Conservation (phyloP, 2,329 filamentous ascomycete genomes). For the Simplicillium aogashimaense region DNA sequence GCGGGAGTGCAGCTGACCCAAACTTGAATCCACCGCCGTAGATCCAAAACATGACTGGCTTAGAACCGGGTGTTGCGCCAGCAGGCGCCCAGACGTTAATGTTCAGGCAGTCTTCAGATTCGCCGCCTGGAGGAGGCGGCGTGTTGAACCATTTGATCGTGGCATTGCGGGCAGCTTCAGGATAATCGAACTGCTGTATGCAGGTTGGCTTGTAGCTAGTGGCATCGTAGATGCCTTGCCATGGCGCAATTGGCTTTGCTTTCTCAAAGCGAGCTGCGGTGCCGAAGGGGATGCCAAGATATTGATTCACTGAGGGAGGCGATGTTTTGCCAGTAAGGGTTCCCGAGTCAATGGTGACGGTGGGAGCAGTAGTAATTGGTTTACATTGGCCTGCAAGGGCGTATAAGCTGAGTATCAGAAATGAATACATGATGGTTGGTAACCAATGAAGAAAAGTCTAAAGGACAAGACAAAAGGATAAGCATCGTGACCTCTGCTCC, state of each 20-base stretch:
- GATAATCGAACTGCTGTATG: constrained; percentile 14
- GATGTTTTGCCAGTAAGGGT: constrained; percentile 10
- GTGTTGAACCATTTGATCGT: constrained; percentile 13
- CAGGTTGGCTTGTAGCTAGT: constrained; percentile 14
- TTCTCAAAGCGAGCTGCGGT: constrained; percentile 14
- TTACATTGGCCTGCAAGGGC: too few relatives aligned
- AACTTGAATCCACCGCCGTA: constrained; percentile 28
- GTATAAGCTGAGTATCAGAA: too few relatives aligned
- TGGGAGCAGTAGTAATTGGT: constrained; percentile 5
- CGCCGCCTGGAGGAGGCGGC: constrained; percentile 13
- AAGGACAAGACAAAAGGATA: too few relatives aligned
- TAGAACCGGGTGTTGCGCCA: constrained; percentile 13
- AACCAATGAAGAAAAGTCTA: too few relatives aligned
- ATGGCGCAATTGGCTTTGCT: constrained; percentile 9
- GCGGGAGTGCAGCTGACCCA: constrained; percentile 22
- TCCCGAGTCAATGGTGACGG: constrained; percentile 10
- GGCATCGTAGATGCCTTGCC: constrained; percentile 14
- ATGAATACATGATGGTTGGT: too few relatives aligned
- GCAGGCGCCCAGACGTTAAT: constrained; percentile 21
- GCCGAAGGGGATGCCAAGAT: constrained; percentile 20
- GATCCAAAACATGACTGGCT: constrained; percentile 33
- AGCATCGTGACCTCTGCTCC: too few relatives aligned
- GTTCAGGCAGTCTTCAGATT: constrained; percentile 22
- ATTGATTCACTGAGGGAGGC: constrained; percentile 13
- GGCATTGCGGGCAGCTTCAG: constrained; percentile 7